Evolutionary conservation across 192 early-diverging fungal genomes (phyloP).

Genomic region (Irineochytrium annulatum): DNA sequence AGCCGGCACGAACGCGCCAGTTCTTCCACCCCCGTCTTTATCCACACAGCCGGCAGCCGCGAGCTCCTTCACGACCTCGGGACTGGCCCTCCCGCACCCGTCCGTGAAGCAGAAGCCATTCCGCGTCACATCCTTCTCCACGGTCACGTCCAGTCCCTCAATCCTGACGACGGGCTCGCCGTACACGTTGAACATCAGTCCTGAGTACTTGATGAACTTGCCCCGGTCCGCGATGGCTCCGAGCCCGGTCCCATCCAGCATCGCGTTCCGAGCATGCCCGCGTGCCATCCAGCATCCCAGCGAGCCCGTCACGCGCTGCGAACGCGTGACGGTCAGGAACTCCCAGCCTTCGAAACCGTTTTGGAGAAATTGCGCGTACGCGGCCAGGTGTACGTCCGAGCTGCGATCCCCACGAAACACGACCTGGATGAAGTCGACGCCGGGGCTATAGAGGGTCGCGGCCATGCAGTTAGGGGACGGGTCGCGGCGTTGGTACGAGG

Average conservation of each 20-base stretch:
- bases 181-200: constrained; percentile 23
- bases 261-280: no score
- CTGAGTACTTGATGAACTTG: constrained; percentile 20
- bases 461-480: background rate
- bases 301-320: background rate
- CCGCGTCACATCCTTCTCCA: constrained; percentile 9
- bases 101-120: constrained; percentile 24
- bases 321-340: no score
- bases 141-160: constrained; percentile 4
- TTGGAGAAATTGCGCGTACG: constrained; percentile 9
- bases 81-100: constrained; percentile 19
- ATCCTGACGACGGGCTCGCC: background rate
- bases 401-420: background rate
- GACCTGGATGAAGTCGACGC: background rate
- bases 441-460: background rate
- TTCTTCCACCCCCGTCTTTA: background rate
- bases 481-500: no score
- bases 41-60: background rate
- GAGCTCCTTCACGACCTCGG: background rate
- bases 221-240: background rate
- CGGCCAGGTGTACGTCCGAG: background rate
- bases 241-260: background rate
- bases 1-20: background rate
- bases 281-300: background rate
- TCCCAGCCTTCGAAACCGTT: background rate